Conservation (phyloP, 2,329 filamentous ascomycete species). For the Talaromyces piceae region DNA sequence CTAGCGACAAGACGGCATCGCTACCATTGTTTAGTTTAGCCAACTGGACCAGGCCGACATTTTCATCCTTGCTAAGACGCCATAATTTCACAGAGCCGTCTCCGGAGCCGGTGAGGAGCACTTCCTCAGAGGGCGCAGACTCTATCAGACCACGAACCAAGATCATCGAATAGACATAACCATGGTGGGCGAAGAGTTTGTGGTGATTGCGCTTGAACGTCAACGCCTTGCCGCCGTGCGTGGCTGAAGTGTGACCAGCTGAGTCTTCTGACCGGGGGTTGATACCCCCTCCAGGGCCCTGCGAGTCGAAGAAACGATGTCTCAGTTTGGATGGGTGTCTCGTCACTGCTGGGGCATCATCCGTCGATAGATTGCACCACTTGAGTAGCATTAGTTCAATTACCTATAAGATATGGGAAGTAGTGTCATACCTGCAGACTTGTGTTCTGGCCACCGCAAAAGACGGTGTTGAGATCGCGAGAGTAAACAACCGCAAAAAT, state of each 20-base stretch:
- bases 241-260: constrained; percentile 41
- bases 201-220: constrained; percentile 78
- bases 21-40: constrained; percentile 57
- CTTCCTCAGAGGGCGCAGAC: constrained; percentile 61
- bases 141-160: constrained; percentile 65
- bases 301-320: constrained; percentile 89
- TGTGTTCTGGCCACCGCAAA: constrained; percentile 89
- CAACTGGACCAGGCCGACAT: constrained; percentile 61
- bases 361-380: constrained; percentile 68
- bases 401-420: not conserved
- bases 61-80: constrained; percentile 57
- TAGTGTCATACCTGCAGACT: constrained; percentile 61
- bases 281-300: constrained; percentile 71
- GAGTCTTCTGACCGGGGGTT: constrained; percentile 62
- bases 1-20: constrained; percentile 66
- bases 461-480: constrained; percentile 67
- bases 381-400: constrained; percentile 25
- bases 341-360: constrained; percentile 55
- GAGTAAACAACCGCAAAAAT: constrained; percentile 94
- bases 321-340: constrained; percentile 69
- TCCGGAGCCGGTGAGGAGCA: constrained; percentile 83
- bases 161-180: constrained; percentile 95
- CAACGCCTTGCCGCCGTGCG: constrained; percentile 57
- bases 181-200: constrained; percentile 83
- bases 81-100: constrained; percentile 95